A percentile compares a stretch with the other conserved stretches of the same genome.
phyloP scores from a whole-genome alignment of 768 basidiomycete species.

The Stropharia rugosoannulata region DNA sequence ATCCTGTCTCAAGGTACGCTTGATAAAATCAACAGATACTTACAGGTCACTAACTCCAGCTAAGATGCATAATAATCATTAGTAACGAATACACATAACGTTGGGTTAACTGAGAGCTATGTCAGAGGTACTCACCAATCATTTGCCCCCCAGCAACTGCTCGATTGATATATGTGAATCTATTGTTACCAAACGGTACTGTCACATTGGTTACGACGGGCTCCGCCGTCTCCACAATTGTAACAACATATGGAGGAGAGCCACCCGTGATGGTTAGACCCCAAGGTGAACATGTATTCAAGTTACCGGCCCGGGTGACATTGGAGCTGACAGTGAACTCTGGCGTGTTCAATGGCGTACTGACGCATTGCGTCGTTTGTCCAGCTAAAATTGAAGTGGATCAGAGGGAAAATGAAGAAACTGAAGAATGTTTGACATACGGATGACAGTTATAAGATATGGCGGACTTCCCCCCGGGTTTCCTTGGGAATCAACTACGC shows the following conservation, averaged over 20 bases:
- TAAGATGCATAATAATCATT: slow-evolving; percentile 26
- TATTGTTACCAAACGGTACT: slow-evolving; percentile 28
- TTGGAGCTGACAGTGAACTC: slow-evolving; percentile 34
- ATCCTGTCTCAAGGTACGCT: background rate
- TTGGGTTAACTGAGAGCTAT: background rate
- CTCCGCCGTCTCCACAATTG: slow-evolving; percentile 30
- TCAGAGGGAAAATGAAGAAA: background rate
- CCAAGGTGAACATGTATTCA: slow-evolving; percentile 42
- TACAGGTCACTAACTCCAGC: slow-evolving; percentile 30
- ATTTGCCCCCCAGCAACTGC: slow-evolving; percentile 30
- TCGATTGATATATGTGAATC: slow-evolving; percentile 36
- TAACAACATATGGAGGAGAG: slow-evolving; percentile 37
- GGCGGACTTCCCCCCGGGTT: slow-evolving; percentile 35
- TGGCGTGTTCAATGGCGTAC: slow-evolving; percentile 16
- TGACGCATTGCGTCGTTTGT: slow-evolving; percentile 27
- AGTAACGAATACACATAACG: slow-evolving; percentile 4
- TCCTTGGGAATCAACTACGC: slow-evolving; percentile 40
- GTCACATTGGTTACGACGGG: slow-evolving; percentile 37
- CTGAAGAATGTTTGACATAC: slow-evolving; percentile 20
- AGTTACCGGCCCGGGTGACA: slow-evolving; percentile 27
- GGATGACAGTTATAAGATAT: slow-evolving; percentile 28
- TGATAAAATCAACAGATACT: slow-evolving; percentile 19
- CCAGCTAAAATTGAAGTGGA: slow-evolving; percentile 19
- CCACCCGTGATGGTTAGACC: slow-evolving; percentile 38
- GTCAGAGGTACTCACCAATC: slow-evolving; percentile 39